These are phyloP conservation scores for Gonapodya sp. DNA, from an alignment of 192 early-diverging fungal species.

Conservation along the genomic window DNA sequence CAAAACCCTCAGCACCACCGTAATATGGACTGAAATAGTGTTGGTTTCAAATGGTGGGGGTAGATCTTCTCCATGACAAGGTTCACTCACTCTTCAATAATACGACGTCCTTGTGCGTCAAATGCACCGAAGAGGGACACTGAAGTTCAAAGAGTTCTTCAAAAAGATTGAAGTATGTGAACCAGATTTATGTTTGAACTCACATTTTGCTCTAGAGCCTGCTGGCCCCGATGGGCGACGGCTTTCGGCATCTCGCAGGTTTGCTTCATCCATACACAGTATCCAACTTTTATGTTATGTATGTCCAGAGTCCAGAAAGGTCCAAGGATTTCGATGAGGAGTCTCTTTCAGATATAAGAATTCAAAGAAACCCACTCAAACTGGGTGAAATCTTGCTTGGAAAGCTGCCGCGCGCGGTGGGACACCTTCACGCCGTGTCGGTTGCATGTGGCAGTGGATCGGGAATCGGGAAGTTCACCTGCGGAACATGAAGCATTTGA, in stretches of 20 bases:
- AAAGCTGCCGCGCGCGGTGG: slow-evolving; percentile 54
- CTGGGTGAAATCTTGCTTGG: slow-evolving; percentile 43
- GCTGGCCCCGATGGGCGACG: background rate
- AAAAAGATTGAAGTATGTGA: no score
- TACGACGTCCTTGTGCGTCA: slow-evolving; percentile 59
- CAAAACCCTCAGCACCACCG: slow-evolving; percentile 62
- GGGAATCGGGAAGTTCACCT: slow-evolving; percentile 59
- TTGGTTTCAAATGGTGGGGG: background rate
- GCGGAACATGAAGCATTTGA: slow-evolving; percentile 21
- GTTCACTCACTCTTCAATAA: slow-evolving; percentile 46
- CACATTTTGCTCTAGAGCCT: background rate
- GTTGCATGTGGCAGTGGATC: slow-evolving; percentile 56
- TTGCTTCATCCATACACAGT: slow-evolving; percentile 77
- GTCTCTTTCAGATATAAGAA: background rate
- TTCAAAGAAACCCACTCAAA: slow-evolving; percentile 47
- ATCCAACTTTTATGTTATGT: no score
- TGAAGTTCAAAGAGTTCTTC: slow-evolving; percentile 2
- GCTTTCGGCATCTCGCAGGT: slow-evolving; percentile 1
- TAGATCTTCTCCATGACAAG: background rate
- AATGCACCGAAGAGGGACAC: slow-evolving; percentile 70
- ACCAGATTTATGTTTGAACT: no score
- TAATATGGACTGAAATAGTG: slow-evolving; percentile 65
- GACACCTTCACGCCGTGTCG: slow-evolving; percentile 63
- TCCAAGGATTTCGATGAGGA: background rate
- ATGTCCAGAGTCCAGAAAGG: background rate